phyloP scores from a whole-genome alignment of 2,329 filamentous ascomycete genomes.

The Cordyceps farinosa region DNA sequence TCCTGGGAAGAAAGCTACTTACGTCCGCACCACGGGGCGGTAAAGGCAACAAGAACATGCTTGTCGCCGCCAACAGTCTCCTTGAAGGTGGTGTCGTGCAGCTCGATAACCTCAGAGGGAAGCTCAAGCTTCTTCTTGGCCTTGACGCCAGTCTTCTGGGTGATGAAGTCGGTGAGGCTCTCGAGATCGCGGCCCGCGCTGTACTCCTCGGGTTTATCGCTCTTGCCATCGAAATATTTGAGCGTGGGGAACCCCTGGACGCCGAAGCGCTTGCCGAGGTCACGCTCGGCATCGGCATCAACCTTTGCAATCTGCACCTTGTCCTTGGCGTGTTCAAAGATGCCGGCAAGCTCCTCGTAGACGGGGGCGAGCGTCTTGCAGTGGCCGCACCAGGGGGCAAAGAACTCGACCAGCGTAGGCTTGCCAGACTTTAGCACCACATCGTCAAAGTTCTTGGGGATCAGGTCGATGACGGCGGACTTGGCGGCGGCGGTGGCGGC shows the following conservation, averaged over 20 bases:
- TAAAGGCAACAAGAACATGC: slow-evolving; percentile 92
- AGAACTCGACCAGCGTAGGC: slow-evolving; percentile 96
- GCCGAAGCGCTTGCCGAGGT: slow-evolving; percentile 79
- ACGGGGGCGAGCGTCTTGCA: slow-evolving; percentile 96
- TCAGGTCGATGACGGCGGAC: slow-evolving; percentile 85
- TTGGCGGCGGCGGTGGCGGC: slow-evolving; percentile 59
- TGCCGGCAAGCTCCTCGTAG: slow-evolving; percentile 82
- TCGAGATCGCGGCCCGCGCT: slow-evolving; percentile 84
- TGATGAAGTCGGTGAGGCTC: slow-evolving; percentile 74
- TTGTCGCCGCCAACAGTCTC: slow-evolving; percentile 77
- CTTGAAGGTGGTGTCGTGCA: slow-evolving; percentile 78
- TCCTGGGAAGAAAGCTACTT: slow-evolving; percentile 42
- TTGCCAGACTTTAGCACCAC: slow-evolving; percentile 88
- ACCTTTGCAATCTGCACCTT: slow-evolving; percentile 91
- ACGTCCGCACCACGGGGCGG: slow-evolving; percentile 98
- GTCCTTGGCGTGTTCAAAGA: slow-evolving; percentile 67
- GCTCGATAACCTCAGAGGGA: slow-evolving; percentile 71
- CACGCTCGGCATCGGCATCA: slow-evolving; percentile 85
- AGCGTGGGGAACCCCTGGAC: slow-evolving; percentile 94
- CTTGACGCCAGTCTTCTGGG: slow-evolving; percentile 82
- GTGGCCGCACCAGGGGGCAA: slow-evolving; percentile 97
- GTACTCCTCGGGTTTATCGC: slow-evolving; percentile 79
- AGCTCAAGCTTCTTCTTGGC: slow-evolving; percentile 70
- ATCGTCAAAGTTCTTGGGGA: slow-evolving; percentile 86
- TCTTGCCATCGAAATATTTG: slow-evolving; percentile 98